Base-by-base conservation (phyloP, 495 filamentous ascomycete species). In the Saxispiralis lemnorum region DNA sequence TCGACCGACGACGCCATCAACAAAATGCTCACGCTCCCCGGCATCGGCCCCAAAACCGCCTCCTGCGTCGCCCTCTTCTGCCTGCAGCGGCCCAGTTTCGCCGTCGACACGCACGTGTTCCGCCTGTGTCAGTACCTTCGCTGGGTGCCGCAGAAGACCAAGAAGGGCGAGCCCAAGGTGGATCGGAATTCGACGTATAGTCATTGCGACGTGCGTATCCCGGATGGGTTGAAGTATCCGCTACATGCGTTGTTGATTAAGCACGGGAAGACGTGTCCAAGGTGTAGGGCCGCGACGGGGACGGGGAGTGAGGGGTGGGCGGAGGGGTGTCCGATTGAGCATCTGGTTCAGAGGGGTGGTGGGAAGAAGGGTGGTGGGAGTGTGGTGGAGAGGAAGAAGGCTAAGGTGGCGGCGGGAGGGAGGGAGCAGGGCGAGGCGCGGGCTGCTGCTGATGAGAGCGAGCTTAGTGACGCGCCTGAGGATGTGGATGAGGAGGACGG, bases 31-130 rank as follows among this genome's bases (percentile, higher is more conserved):
- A 77, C 71, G 42, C 89, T 78, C 36, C 79, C 80, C 2, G 89
- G 88, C 2, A 82, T 96, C 46, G 89, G 87, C 0, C 76, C 83
- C 41, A 97, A 97, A 63, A 93, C 87, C 0, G 81, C 87, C 2
- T 78, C 83, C 7, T 97, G 89, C 43, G 66, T 71, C 12, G 56
- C 71, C 0, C 65, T 73, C 15, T 71, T 70, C 52, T 68, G 63
- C 37, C 62, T 72, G 15, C 57, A 71, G 19, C 54, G 59, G 5
- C 59, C 67, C 6, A 47, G 56, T 31, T 63, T 73, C 42, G 66
- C 66, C 2, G 49, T 62, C 14, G 59, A 64, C 31, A 67, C 67
- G 1, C 66, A 69, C 33, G 59, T 71, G 37, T 62, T 70, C 47
- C 75, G 83, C 15, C 71, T 93, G 44, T 76, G 74, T 54, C 78